Conservation (phyloP, 2,329 filamentous ascomycete species). For the Phoma herbarum region DNA sequence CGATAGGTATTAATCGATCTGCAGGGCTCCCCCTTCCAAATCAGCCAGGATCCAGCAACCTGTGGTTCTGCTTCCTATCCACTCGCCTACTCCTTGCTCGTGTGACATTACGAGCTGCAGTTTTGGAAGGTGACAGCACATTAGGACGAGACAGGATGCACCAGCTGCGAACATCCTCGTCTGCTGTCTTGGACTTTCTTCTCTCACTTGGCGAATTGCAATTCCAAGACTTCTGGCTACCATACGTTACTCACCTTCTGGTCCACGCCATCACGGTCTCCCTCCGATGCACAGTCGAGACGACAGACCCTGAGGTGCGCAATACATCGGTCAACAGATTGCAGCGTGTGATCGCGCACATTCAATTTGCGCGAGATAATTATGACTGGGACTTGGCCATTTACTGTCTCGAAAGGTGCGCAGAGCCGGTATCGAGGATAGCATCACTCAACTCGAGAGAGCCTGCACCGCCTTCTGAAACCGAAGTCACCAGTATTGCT, state of each 20-base stretch:
- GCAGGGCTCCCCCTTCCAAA: conserved; percentile 39
- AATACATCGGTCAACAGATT: conserved; percentile 58
- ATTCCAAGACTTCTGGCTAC: conserved; percentile 63
- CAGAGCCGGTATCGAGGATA: conserved; percentile 50
- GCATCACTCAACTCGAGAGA: conserved; percentile 40
- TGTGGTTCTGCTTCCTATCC: conserved; percentile 54
- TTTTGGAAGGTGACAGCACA: conserved; percentile 37
- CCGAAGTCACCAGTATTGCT: conserved; percentile 26
- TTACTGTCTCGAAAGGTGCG: conserved; percentile 60
- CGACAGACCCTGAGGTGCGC: conserved; percentile 57
- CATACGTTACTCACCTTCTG: conserved; percentile 60
- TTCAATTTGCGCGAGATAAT: conserved; percentile 58
- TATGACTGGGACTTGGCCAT: conserved; percentile 65
- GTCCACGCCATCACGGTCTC: conserved; percentile 64
- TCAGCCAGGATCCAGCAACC: conserved; percentile 46
- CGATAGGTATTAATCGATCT: neutral
- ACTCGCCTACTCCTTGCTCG: conserved; percentile 52
- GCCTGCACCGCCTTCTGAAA: conserved; percentile 29
- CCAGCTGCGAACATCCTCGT: conserved; percentile 60
- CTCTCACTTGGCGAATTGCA: conserved; percentile 57
- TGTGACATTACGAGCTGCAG: conserved; percentile 44
- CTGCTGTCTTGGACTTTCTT: conserved; percentile 61
- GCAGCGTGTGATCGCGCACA: conserved; percentile 57
- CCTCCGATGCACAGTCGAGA: conserved; percentile 62
- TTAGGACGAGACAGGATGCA: conserved; percentile 48